phyloP scores from a whole-genome alignment of 495 filamentous ascomycete species.

The Penicillium tannophilum region DNA sequence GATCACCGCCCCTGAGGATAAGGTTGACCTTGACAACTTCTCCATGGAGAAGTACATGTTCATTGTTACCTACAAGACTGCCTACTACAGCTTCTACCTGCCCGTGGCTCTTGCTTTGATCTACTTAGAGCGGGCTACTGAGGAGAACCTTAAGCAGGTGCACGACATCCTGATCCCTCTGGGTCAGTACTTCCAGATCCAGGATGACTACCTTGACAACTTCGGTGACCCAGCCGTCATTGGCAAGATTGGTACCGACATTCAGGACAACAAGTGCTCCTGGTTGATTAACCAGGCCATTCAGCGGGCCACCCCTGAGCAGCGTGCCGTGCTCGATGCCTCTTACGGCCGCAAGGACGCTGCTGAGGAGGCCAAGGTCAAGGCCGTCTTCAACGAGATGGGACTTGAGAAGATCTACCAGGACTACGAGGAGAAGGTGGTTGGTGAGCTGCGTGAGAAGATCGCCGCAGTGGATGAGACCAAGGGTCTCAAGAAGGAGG shows the following conservation, averaged over 20 bases:
- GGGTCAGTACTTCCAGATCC: slow-evolving; percentile 98
- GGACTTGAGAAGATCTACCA: slow-evolving; percentile 78
- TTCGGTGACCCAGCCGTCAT: slow-evolving; percentile 93
- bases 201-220: slow-evolving; percentile 98
- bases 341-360: slow-evolving; percentile 91
- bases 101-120: slow-evolving; percentile 90
- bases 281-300: slow-evolving; percentile 97
- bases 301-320: slow-evolving; percentile 71
- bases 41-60: slow-evolving; percentile 93
- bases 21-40: slow-evolving; percentile 86
- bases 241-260: slow-evolving; percentile 98
- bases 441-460: slow-evolving; percentile 69
- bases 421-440: slow-evolving; percentile 84
- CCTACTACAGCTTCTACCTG: slow-evolving; percentile 98
- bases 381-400: slow-evolving; percentile 83
- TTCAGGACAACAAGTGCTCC: slow-evolving; percentile 98
- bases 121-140: slow-evolving; percentile 77
- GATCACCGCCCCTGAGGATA: slow-evolving; percentile 92
- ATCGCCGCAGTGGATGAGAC: slow-evolving; percentile 82
- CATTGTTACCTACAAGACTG: slow-evolving; percentile 99
- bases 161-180: slow-evolving; percentile 95
- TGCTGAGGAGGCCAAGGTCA: slow-evolving; percentile 77
- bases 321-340: slow-evolving; percentile 75
- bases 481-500: slow-evolving; percentile 81
- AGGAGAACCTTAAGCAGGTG: slow-evolving; percentile 80